Evolutionary conservation across 331 rosid genomes (phyloP).

Genomic region (Dryas integrifolia): DNA sequence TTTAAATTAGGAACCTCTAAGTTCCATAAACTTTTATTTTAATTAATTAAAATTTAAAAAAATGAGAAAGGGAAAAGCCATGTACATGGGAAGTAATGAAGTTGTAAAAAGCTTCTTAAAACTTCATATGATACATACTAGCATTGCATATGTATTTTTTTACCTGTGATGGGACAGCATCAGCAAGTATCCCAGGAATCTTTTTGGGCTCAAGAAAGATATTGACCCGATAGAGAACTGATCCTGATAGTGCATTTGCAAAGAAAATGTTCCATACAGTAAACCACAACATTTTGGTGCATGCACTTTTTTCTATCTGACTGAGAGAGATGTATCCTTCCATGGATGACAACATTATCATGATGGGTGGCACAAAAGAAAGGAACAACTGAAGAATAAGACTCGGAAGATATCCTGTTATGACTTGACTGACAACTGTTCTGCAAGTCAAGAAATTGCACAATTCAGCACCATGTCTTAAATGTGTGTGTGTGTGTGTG

Average conservation of each 20-base stretch:
- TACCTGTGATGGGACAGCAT: slow-evolving; percentile 89
- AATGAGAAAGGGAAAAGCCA: background rate
- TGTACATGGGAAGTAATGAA: background rate
- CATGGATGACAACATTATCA: slow-evolving; percentile 67
- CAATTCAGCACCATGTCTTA: slow-evolving; percentile 11
- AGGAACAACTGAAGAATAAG: slow-evolving; percentile 69
- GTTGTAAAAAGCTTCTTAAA: background rate
- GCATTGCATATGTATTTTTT: slow-evolving; percentile 13
- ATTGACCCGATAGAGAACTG: slow-evolving; percentile 59
- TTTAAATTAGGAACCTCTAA: background rate
- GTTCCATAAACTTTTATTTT: background rate
- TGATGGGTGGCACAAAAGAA: slow-evolving; percentile 62
- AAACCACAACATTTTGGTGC: slow-evolving; percentile 67
- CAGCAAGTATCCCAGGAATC: slow-evolving; percentile 67
- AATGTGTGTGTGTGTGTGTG: background rate
- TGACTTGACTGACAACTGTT: slow-evolving; percentile 63
- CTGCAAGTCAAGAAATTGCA: slow-evolving; percentile 45
- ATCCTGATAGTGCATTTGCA: slow-evolving; percentile 80
- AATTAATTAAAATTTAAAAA: background rate
- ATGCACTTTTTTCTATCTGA: slow-evolving; percentile 68
- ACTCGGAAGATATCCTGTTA: slow-evolving; percentile 93
- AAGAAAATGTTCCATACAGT: slow-evolving; percentile 87
- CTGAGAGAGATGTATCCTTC: slow-evolving; percentile 72
- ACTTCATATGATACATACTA: slow-evolving; percentile 9
- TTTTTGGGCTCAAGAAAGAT: slow-evolving; percentile 71